Evolutionary conservation across 306 rosid genomes (phyloP).

Genomic region (Cucurbita pepo): DNA sequence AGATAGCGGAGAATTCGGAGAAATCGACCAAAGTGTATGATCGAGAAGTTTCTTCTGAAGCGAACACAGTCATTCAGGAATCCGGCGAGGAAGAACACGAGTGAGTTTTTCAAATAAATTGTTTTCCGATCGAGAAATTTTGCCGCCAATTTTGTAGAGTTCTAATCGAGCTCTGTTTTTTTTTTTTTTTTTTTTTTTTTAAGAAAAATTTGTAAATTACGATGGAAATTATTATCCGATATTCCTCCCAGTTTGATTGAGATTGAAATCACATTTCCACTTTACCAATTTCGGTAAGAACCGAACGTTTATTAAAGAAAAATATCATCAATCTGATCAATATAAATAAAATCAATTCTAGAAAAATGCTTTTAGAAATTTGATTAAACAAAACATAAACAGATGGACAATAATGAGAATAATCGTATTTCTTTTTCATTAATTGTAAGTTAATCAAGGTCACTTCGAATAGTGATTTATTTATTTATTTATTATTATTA

Average conservation of each 20-base stretch:
- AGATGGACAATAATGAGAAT: background rate
- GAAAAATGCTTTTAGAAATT: background rate
- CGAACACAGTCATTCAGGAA: background rate
- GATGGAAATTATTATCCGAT: background rate
- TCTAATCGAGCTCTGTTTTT: background rate
- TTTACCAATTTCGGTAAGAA: background rate
- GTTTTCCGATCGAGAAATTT: background rate
- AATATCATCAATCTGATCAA: background rate
- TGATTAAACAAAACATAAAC: background rate
- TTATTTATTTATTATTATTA: background rate
- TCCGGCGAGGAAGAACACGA: background rate
- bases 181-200: background rate
- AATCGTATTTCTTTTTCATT: background rate
- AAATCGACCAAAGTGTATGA: background rate
- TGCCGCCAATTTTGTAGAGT: background rate
- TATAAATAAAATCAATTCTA: background rate
- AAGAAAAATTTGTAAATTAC: background rate
- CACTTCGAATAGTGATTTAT: background rate
- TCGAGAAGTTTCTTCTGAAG: background rate
- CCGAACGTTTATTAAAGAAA: background rate
- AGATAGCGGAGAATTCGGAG: background rate
- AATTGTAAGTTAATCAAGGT: background rate
- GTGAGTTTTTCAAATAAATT: background rate
- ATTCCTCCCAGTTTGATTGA: background rate
- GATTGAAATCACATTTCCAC: background rate